A percentile compares a stretch with the other conserved stretches of the same genome.
Evolutionary conservation across 805 yeast genomes (phyloP).

Genomic region (Candida sakaeoensis): DNA sequence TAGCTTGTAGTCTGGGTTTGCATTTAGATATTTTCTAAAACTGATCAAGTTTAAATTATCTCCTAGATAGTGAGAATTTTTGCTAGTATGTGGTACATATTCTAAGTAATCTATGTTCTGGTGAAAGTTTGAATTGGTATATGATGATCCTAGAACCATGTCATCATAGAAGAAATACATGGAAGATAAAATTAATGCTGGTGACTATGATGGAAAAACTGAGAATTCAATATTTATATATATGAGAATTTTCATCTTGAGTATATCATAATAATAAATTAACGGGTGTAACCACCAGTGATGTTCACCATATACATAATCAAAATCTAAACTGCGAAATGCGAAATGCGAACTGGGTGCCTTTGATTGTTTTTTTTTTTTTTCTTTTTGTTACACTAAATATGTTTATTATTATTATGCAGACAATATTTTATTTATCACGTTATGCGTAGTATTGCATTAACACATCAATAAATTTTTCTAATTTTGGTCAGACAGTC

Average conservation of each 20-base stretch:
- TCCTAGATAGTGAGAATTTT: constrained; percentile 12
- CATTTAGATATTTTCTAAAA: constrained; percentile 10
- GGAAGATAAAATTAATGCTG: too few relatives aligned
- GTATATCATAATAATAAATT: not conserved
- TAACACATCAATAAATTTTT: not conserved
- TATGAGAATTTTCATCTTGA: too few relatives aligned
- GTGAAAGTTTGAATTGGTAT: constrained; percentile 7
- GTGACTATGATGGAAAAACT: too few relatives aligned
- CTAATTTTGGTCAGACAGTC: not conserved
- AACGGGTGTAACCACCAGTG: not conserved
- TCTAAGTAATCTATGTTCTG: constrained; percentile 33
- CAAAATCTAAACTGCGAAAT: too few relatives aligned
- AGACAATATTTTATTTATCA: not conserved
- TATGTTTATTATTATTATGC: constrained; percentile 1
- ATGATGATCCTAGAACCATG: constrained; percentile 12
- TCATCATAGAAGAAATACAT: constrained; percentile 14
- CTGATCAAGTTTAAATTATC: constrained; percentile 18
- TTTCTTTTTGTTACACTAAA: not conserved
- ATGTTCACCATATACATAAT: not conserved
- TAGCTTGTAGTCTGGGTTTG: constrained; percentile 9
- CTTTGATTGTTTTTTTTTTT: not conserved
- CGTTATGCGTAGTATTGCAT: not conserved
- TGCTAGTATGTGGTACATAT: constrained; percentile 11
- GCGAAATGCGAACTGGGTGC: not conserved
- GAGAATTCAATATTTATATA: too few relatives aligned